phyloP scores from a whole-genome alignment of 2,329 filamentous ascomycete species.

The Claviceps maximensis region DNA sequence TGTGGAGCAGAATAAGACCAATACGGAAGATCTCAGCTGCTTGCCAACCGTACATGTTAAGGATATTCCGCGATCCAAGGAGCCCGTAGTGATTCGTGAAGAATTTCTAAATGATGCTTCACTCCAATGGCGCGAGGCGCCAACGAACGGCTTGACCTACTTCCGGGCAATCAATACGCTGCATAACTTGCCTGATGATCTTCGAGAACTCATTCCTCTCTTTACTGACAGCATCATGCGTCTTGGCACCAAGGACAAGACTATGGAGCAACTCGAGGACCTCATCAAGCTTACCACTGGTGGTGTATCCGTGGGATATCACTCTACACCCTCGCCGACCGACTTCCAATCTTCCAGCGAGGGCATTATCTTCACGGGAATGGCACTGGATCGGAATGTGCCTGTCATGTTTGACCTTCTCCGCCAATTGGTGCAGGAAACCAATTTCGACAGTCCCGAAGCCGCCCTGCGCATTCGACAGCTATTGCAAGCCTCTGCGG shows the following conservation, averaged over 20 bases:
- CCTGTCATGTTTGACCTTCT: slow-evolving; percentile 83
- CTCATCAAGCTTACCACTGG: slow-evolving; percentile 93
- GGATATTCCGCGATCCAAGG: slow-evolving; percentile 73
- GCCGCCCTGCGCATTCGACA: slow-evolving; percentile 75
- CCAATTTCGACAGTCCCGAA: slow-evolving; percentile 74
- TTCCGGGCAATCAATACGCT: slow-evolving; percentile 80
- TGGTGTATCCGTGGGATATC: slow-evolving; percentile 73
- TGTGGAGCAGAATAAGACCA: slow-evolving; percentile 70
- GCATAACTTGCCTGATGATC: slow-evolving; percentile 66
- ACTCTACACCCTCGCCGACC: slow-evolving; percentile 64
- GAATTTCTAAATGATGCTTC: slow-evolving; percentile 51
- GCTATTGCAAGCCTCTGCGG: slow-evolving; percentile 72
- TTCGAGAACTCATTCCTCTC: slow-evolving; percentile 72
- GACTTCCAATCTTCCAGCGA: slow-evolving; percentile 61
- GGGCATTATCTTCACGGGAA: slow-evolving; percentile 73
- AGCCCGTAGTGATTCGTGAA: slow-evolving; percentile 46
- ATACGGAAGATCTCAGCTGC: slow-evolving; percentile 73
- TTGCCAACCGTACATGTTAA: slow-evolving; percentile 77
- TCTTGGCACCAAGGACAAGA: slow-evolving; percentile 73
- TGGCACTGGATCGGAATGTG: slow-evolving; percentile 79
- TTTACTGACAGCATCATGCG: slow-evolving; percentile 92
- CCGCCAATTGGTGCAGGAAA: slow-evolving; percentile 67
- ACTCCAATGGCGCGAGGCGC: slow-evolving; percentile 82
- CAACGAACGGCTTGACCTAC: slow-evolving; percentile 92
- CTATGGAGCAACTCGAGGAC: slow-evolving; percentile 92